These are phyloP conservation scores for Puccinia brachypodii DNA, from an alignment of 1,284 basidiomycete species.

Conservation along the genomic window DNA sequence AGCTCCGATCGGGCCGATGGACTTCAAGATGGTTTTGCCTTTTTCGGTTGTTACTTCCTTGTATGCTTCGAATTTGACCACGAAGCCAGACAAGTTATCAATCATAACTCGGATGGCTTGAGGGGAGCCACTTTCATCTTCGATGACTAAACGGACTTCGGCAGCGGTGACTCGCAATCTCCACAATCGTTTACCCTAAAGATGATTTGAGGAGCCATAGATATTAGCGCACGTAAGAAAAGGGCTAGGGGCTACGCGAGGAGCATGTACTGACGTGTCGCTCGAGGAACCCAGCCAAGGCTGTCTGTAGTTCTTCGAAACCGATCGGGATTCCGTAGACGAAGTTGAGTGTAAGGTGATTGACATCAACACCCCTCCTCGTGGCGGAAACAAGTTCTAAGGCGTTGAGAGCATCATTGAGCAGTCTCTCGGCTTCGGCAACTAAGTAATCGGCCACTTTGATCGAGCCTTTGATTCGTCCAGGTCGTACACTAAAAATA, in stretches of 20 bases:
- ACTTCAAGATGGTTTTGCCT: constrained; percentile 89
- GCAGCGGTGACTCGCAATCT: constrained; percentile 95
- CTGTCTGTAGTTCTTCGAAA: constrained; percentile 92
- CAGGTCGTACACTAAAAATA: constrained; percentile 70
- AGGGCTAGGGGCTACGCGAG: neutral
- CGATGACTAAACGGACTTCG: constrained; percentile 91
- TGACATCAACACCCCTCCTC: constrained; percentile 85
- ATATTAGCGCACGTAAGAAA: neutral
- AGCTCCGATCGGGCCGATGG: constrained; percentile 84
- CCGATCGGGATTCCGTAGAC: constrained; percentile 93
- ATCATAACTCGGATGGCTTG: constrained; percentile 96
- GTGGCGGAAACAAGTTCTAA: constrained; percentile 86
- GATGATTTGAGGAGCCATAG: neutral
- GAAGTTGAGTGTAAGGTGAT: constrained; percentile 97
- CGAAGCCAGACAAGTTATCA: constrained; percentile 97
- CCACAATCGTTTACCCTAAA: constrained; percentile 85
- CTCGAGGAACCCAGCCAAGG: constrained; percentile 95
- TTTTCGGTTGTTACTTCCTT: constrained; percentile 96
- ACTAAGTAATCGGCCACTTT: constrained; percentile 94
- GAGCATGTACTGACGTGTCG: constrained; percentile 64
- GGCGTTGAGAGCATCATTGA: constrained; percentile 90
- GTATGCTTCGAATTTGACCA: constrained; percentile 98
- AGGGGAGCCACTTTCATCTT: constrained; percentile 87
- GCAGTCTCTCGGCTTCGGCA: constrained; percentile 93
- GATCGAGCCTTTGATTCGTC: constrained; percentile 85